A percentile compares a stretch with the other conserved stretches of the same genome.
Evolutionary conservation across 192 early-diverging fungal species (phyloP).

Genomic region (Coemansia sp.): DNA sequence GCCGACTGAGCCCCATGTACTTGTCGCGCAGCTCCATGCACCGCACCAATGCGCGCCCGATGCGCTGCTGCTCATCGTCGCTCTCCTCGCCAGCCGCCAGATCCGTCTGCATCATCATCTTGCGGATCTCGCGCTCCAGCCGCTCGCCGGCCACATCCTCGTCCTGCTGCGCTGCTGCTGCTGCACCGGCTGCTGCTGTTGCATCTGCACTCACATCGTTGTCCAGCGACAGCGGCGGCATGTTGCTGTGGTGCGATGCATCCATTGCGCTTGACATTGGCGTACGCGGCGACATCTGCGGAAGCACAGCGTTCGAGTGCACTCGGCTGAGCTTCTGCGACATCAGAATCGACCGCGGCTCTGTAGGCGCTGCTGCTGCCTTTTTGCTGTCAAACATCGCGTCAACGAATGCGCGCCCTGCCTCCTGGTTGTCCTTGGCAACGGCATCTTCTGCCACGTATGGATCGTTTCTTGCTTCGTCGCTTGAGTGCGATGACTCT

Average conservation of each 20-base stretch:
- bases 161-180: slow-evolving; percentile 10
- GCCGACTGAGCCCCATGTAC: slow-evolving; percentile 76
- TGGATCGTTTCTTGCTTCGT: slow-evolving; percentile 9
- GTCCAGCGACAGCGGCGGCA: slow-evolving; percentile 35
- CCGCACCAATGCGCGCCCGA: slow-evolving; percentile 55
- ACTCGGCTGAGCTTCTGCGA: slow-evolving; percentile 45
- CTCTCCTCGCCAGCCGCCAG: slow-evolving; percentile 35
- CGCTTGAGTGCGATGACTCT: not conserved
- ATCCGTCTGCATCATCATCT: slow-evolving; percentile 42
- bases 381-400: slow-evolving; percentile 30
- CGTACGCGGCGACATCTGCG: slow-evolving; percentile 44
- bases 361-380: not conserved
- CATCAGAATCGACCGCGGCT: slow-evolving; percentile 48
- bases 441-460: slow-evolving; percentile 29
- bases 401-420: slow-evolving; percentile 34
- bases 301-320: slow-evolving; percentile 40
- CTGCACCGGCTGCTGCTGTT: not conserved
- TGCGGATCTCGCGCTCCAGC: slow-evolving; percentile 43
- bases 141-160: slow-evolving; percentile 29
- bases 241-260: slow-evolving; percentile 1
- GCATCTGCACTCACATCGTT: not conserved
- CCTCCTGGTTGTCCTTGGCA: slow-evolving; percentile 40
- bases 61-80: slow-evolving; percentile 36
- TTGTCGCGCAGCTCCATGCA: slow-evolving; percentile 80
- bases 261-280: not conserved